Conservation (phyloP, 495 filamentous ascomycete species). For the Hypoxylon fragiforme region DNA sequence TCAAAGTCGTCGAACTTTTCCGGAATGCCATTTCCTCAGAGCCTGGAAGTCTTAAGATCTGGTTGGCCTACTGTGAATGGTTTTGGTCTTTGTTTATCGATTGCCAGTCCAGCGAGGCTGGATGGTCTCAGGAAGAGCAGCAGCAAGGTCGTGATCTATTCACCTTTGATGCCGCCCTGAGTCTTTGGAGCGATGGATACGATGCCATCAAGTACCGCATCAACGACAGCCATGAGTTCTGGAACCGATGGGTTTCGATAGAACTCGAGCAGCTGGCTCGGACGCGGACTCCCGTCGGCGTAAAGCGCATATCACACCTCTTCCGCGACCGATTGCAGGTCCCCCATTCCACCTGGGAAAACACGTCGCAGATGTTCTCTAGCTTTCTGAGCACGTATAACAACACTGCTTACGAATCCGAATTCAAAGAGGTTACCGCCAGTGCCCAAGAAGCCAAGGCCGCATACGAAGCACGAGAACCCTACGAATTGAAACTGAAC, state of each 20-base stretch:
- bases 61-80: constrained; percentile 87
- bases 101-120: constrained; percentile 59
- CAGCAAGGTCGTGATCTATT: constrained; percentile 77
- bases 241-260: constrained; percentile 77
- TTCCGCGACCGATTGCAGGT: constrained; percentile 74
- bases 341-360: constrained; percentile 83
- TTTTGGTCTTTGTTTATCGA: constrained; percentile 74
- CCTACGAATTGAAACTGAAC: constrained; percentile 68
- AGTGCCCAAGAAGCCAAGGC: constrained; percentile 69
- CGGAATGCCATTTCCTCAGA: constrained; percentile 80
- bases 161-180: constrained; percentile 70
- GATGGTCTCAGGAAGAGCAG: constrained; percentile 78
- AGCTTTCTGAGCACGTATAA: constrained; percentile 79
- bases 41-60: constrained; percentile 79
- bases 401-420: constrained; percentile 71
- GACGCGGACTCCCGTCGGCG: constrained; percentile 57
- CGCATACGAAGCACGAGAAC: constrained; percentile 68
- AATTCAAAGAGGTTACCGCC: constrained; percentile 72
- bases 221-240: constrained; percentile 83
- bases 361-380: constrained; percentile 82
- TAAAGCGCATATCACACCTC: constrained; percentile 66
- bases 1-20: constrained; percentile 82
- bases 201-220: constrained; percentile 80
- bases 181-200: constrained; percentile 78
- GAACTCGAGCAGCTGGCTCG: constrained; percentile 59